Evolutionary conservation across 2,329 filamentous ascomycete species (phyloP), one percentile per base, ranked within the genome.

Genomic region (Ophiocordyceps robertsii): DNA sequence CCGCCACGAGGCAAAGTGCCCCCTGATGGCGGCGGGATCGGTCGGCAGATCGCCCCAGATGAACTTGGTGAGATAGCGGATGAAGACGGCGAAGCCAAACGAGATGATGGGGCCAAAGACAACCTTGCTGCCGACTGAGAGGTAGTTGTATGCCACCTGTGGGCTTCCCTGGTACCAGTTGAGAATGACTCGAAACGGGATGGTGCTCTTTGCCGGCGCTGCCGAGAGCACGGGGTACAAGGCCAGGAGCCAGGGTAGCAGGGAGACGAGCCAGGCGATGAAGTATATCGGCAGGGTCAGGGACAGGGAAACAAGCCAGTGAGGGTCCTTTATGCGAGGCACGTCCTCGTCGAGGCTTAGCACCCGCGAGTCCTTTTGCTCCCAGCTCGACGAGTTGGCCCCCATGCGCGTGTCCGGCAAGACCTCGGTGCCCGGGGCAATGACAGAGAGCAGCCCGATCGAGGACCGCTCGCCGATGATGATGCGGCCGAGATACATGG

Each of bases 361-460:
- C 57, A 16, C 33, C 7, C 33, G 13, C 3, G 64, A 63, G 46
- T 71, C 68, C 19, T 62, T 52, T 21, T 67, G 56, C 49, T 77
- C 73, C 69, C 72, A 75, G 50, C 70, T 74, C 0, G 72, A 75
- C 0, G 72, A 74, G 53, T 75, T 75, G 9, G 69, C 63, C 1
- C 73, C 72, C 19, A 77, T 67, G 54, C 68, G 75, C 3, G 66
- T 66, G 44, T 67, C 58, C 7, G 66, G 62, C 0, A 70, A 68
- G 2, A 77, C 49, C 6, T 49, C 55, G 0, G 70, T 65, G 1
- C 72, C 73, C 1, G 73, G 65, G 0, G 72, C 69, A 3, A 77
- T 53, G 39, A 72, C 64, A 1, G 70, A 69, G 3, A 64, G 59
- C 3, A 68, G 49, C 4, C 73, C 72, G 6, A 75, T 58, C 2